Evolutionary conservation across 139 green algal genomes (phyloP), one percentile per base, ranked within the genome.

Genomic region (Pleodorina starrii): DNA sequence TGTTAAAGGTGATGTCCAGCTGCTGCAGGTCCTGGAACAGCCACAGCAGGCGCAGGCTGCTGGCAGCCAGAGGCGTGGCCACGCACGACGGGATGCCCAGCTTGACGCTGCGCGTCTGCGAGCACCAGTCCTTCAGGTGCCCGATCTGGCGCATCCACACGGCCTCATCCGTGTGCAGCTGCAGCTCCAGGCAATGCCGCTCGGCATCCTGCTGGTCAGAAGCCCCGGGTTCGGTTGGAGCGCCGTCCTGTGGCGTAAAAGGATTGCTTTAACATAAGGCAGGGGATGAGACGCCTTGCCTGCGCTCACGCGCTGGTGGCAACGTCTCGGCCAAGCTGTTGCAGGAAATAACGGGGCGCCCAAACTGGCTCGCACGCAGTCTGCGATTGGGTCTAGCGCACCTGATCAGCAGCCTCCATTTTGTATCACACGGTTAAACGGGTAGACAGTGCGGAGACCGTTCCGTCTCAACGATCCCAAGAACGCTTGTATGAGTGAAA

Each of bases 61-160:
- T 54, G 1, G 63, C 44, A 3, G 66, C 82, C 2, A 88, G 32
- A 0, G 21, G 27, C 16, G 51, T 69, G 32, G n/a, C 0, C 7
- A 88, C 66, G 0, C 43, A 6, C 0, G 40, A 12, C 0, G 82
- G 82, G 5, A 88, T 29, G 1, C 51, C 44, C 0, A 79, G 44
- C 9, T 60, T n/a, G 11, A 88, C 16, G 1, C 0, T 42, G 5
- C 25, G 25, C 3, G 82, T 51, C 7, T 36, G 1, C 27, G 51
- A 51, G 63, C 66, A 80, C 82, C 82, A 88, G 66, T 88, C 63
- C 32, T 79, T 78, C 7, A 88, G 44, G 44, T 88, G 63, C 2
- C 82, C 82, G 29, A 88, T 57, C 29, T 80, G 63, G 2, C 66
- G 44, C 82, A 88, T 88, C 63, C 63, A 88, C 17, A 88, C 82